Evolutionary conservation across 2,329 filamentous ascomycete species (phyloP).

Genomic region (Aphanocladium album): DNA sequence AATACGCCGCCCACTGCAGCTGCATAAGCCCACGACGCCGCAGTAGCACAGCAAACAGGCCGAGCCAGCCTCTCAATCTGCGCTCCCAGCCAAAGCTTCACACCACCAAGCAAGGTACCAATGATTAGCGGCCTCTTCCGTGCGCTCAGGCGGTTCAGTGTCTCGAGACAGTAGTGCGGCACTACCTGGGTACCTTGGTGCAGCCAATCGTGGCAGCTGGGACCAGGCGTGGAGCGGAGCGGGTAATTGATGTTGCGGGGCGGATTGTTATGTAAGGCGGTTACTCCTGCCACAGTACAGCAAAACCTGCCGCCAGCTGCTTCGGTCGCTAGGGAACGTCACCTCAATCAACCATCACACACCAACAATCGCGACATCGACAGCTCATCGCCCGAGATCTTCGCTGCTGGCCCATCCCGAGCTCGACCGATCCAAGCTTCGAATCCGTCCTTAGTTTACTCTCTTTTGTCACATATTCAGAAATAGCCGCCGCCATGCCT

Average conservation of each 20-base stretch:
- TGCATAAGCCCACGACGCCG: neutral
- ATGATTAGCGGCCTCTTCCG: neutral
- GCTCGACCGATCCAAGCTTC: slow-evolving; percentile 9
- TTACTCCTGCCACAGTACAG: slow-evolving; percentile 27
- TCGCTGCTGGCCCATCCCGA: slow-evolving; percentile 10
- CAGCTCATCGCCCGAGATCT: slow-evolving; percentile 15
- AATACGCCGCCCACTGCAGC: neutral
- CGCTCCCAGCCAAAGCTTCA: too few relatives aligned
- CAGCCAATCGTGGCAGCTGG: neutral
- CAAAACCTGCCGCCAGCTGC: slow-evolving; percentile 40
- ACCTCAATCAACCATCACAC: slow-evolving; percentile 27
- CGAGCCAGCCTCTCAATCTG: neutral
- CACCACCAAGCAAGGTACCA: neutral
- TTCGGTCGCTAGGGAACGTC: slow-evolving; percentile 33
- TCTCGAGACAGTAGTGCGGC: neutral
- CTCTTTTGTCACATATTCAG: slow-evolving; percentile 19
- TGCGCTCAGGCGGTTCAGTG: neutral
- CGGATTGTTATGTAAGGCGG: slow-evolving; percentile 26
- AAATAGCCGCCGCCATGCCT: slow-evolving; percentile 57
- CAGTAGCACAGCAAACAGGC: neutral
- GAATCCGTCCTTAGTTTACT: slow-evolving; percentile 11
- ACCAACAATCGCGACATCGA: slow-evolving; percentile 14
- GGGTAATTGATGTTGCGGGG: slow-evolving; percentile 16
- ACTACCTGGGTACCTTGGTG: too few relatives aligned
- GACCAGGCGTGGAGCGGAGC: slow-evolving; percentile 7